Percentiles rank a stretch among this genome's conserved stretches.
These are phyloP conservation scores for Suillus cothurnatus DNA, from an alignment of 768 basidiomycete genomes.

Conservation along the genomic window DNA sequence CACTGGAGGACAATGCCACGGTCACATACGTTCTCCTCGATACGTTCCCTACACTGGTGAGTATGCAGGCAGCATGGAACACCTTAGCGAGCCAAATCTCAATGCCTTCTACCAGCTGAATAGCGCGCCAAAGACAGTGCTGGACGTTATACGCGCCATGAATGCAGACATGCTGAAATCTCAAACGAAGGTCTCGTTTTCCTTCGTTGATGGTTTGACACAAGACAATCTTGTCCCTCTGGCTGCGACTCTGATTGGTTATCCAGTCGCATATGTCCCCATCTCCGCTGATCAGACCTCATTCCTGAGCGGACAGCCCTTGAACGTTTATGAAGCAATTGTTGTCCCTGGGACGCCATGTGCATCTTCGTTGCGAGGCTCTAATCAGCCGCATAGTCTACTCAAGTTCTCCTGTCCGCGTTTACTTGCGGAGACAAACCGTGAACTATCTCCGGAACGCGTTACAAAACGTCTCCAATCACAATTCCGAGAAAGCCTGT, in stretches of 20 bases:
- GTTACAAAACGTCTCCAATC: constrained; percentile 34
- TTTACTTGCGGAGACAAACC: constrained; percentile 13
- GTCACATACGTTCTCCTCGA: constrained; percentile 25
- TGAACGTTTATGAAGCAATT: constrained; percentile 52
- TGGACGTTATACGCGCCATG: constrained; percentile 18
- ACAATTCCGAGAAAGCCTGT: constrained; percentile 39
- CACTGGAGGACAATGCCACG: constrained; percentile 12
- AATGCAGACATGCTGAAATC: constrained; percentile 6
- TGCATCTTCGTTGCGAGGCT: neutral
- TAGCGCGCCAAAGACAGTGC: constrained; percentile 16
- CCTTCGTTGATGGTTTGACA: constrained; percentile 31
- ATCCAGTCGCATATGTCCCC: constrained; percentile 59
- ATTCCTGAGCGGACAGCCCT: constrained; percentile 47
- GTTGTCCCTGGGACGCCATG: constrained; percentile 5
- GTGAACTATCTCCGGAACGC: constrained; percentile 18
- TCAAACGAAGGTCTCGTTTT: constrained; percentile 23
- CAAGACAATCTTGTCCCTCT: constrained; percentile 46
- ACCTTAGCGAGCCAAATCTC: neutral
- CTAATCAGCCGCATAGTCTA: constrained; percentile 36
- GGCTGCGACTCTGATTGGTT: constrained; percentile 62
- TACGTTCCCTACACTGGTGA: constrained; percentile 21
- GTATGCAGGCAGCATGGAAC: constrained; percentile 2
- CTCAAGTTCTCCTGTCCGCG: constrained; percentile 63
- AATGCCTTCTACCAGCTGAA: constrained; percentile 16
- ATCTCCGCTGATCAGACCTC: constrained; percentile 35